Conservation (phyloP, 192 early-diverging fungal genomes). For the Podochytrium sp. region DNA sequence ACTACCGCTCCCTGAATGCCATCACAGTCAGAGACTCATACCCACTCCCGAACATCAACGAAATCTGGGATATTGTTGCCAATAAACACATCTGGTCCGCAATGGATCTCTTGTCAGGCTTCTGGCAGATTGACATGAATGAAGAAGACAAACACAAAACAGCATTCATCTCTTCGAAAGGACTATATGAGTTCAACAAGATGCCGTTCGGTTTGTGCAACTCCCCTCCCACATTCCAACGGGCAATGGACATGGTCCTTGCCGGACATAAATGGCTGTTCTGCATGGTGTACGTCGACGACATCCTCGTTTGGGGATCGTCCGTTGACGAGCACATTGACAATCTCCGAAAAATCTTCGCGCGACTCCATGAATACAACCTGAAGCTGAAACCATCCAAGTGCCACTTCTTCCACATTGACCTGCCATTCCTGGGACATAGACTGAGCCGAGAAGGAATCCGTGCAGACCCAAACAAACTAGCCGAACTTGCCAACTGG, state of each 20-base stretch:
- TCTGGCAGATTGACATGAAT: constrained; percentile 38
- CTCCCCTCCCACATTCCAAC: constrained; percentile 40
- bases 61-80: constrained; percentile 25
- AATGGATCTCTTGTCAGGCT: constrained; percentile 50
- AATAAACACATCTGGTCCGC: constrained; percentile 25
- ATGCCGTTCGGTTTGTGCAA: constrained; percentile 49
- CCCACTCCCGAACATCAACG: constrained; percentile 55
- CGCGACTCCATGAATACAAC: constrained; percentile 30
- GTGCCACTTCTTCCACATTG: constrained; percentile 29
- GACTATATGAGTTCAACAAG: constrained; percentile 42
- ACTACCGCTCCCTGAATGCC: constrained; percentile 55
- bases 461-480: constrained; percentile 26
- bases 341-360: constrained; percentile 32
- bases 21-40: constrained; percentile 49
- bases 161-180: constrained; percentile 31
- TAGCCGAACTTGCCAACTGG: constrained; percentile 32
- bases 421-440: constrained; percentile 43
- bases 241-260: constrained; percentile 43
- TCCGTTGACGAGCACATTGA: constrained; percentile 41
- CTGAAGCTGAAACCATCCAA: constrained; percentile 46
- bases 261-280: constrained; percentile 24
- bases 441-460: constrained; percentile 40
- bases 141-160: constrained; percentile 23
- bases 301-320: constrained; percentile 42
- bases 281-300: constrained; percentile 48